Evolutionary conservation across 176 grass and related monocot genomes (phyloP).

Genomic region (Carex pumila): DNA sequence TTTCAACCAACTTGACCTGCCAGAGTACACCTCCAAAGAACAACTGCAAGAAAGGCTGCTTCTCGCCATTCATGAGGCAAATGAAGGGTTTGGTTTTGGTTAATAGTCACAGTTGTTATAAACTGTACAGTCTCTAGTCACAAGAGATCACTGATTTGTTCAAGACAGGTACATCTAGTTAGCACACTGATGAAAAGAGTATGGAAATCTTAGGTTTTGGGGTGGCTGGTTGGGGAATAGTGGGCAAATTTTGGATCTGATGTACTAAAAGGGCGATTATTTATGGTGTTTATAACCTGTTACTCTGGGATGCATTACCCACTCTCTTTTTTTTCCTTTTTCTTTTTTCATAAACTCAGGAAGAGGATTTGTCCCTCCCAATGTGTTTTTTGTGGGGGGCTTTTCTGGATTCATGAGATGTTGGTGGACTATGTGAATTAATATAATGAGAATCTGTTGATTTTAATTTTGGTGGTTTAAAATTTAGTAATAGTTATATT

Average conservation of each 20-base stretch:
- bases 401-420: slow-evolving; percentile 6
- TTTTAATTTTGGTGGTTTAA: background rate
- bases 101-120: slow-evolving; percentile 22
- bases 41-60: slow-evolving; percentile 89
- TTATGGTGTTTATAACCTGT: slow-evolving; percentile 24
- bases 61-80: slow-evolving; percentile 89
- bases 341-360: slow-evolving; percentile 8
- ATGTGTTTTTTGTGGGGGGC: slow-evolving; percentile 18
- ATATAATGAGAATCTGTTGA: slow-evolving; percentile 3
- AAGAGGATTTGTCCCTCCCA: background rate
- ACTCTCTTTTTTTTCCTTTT: background rate
- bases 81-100: slow-evolving; percentile 97
- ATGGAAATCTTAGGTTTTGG: slow-evolving; percentile 4
- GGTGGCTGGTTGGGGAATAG: background rate
- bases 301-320: slow-evolving; percentile 9
- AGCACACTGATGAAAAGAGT: slow-evolving; percentile 8
- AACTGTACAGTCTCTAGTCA: slow-evolving; percentile 26
- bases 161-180: slow-evolving; percentile 3
- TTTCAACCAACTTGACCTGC: slow-evolving; percentile 97
- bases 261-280: background rate
- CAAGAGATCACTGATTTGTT: slow-evolving; percentile 17
- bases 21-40: slow-evolving; percentile 92
- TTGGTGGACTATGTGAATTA: slow-evolving; percentile 12
- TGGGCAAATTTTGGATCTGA: slow-evolving; percentile 5
- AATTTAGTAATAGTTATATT: background rate